Conservation (phyloP, 768 basidiomycete species). For the Lentinula sp. region DNA sequence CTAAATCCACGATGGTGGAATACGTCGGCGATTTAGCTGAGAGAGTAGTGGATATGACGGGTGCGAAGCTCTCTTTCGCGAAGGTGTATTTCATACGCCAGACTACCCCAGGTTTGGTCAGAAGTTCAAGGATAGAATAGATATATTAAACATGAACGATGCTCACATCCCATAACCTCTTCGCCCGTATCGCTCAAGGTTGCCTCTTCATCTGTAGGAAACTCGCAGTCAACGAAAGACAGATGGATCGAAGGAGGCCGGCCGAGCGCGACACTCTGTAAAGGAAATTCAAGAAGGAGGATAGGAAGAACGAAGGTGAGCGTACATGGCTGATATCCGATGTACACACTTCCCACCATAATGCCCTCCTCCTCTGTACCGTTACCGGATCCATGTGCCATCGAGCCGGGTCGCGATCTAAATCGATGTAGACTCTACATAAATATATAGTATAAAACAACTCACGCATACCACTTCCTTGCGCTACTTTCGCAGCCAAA, state of each 20-base stretch:
- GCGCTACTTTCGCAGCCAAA: slow-evolving; percentile 53
- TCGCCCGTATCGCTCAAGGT: slow-evolving; percentile 36
- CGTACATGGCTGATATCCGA: slow-evolving; percentile 31
- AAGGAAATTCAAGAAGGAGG: not conserved
- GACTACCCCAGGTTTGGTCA: slow-evolving; percentile 26
- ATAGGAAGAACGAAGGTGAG: slow-evolving; percentile 4
- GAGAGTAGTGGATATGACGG: slow-evolving; percentile 42
- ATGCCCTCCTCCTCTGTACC: slow-evolving; percentile 26
- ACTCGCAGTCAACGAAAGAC: slow-evolving; percentile 35
- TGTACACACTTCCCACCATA: slow-evolving; percentile 35
- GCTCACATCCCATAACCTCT: slow-evolving; percentile 45
- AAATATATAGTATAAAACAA: slow-evolving; percentile 16
- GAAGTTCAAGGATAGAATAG: not conserved
- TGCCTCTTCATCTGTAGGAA: slow-evolving; percentile 50
- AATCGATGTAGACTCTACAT: not conserved
- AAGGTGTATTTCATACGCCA: slow-evolving; percentile 55
- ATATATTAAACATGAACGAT: not conserved
- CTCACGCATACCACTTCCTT: slow-evolving; percentile 31
- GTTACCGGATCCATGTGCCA: slow-evolving; percentile 32
- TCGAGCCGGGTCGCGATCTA: slow-evolving; percentile 34
- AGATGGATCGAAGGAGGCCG: slow-evolving; percentile 32
- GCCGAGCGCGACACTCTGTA: slow-evolving; percentile 24
- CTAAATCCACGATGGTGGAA: slow-evolving; percentile 41
- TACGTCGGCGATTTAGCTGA: slow-evolving; percentile 41
- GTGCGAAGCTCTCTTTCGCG: slow-evolving; percentile 40